A percentile compares a stretch with the other conserved stretches of the same genome.
These are phyloP conservation scores for Trichosporon ovoides DNA, from an alignment of 1,284 basidiomycete species.

Conservation along the genomic window DNA sequence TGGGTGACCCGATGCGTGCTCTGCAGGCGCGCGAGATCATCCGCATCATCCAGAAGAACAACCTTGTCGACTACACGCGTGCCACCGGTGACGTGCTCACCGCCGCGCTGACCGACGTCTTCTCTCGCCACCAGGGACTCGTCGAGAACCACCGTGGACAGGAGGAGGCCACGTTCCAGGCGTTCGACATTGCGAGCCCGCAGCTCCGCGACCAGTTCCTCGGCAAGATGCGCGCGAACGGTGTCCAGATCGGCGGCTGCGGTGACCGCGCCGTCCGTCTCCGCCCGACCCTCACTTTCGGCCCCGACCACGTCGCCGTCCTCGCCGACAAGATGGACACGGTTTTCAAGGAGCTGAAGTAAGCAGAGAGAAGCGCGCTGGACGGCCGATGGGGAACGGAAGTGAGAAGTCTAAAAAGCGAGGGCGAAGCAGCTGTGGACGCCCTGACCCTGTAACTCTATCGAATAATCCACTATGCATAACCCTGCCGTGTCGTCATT, in stretches of 20 bases:
- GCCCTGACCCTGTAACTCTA: too few species aligned
- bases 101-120: conserved; percentile 36
- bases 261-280: conserved; percentile 50
- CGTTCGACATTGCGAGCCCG: conserved; percentile 50
- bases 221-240: conserved; percentile 47
- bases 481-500: too few species aligned
- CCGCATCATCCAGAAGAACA: conserved; percentile 48
- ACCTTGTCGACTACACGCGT: conserved; percentile 46
- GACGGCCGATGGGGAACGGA: too few species aligned
- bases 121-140: conserved; percentile 23
- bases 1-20: conserved; percentile 53
- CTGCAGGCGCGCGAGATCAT: conserved; percentile 54
- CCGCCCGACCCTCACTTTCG: conserved; percentile 54
- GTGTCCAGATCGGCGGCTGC: conserved; percentile 44
- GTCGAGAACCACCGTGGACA: conserved; percentile 51
- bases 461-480: too few species aligned
- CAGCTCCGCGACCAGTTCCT: conserved; percentile 50
- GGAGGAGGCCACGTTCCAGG: conserved; percentile 53
- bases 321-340: conserved; percentile 44
- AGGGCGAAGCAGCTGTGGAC: too few species aligned
- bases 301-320: conserved; percentile 49
- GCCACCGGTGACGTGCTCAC: conserved; percentile 47
- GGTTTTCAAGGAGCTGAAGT: conserved; percentile 33
- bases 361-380: not conserved
- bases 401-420: too few species aligned